Conservation (phyloP, 2,329 filamentous ascomycete species). For the Botryotinia globosa region DNA sequence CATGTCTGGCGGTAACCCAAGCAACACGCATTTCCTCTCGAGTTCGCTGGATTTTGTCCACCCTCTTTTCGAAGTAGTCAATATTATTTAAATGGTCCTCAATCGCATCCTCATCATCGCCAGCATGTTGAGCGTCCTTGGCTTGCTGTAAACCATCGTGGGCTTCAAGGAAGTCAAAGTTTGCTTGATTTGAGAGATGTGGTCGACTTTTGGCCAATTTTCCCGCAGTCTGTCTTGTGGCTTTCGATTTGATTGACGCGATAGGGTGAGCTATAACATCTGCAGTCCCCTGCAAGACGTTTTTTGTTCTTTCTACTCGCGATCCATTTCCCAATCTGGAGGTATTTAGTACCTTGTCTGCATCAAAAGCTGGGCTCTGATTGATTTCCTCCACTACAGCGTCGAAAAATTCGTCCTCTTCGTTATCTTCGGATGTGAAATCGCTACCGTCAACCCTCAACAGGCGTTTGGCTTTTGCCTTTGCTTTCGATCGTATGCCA, state of each 20-base stretch:
- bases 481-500: constrained; percentile 1
- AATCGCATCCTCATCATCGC: constrained; percentile 25
- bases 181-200: constrained; percentile 39
- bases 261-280: constrained; percentile 28
- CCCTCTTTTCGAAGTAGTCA: constrained; percentile 26
- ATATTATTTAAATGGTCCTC: constrained; percentile 21
- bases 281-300: constrained; percentile 20
- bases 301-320: constrained; percentile 21
- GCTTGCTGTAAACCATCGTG: constrained; percentile 30
- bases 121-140: not conserved
- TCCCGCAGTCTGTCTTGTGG: constrained; percentile 27
- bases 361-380: constrained; percentile 29
- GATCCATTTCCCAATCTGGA: constrained; percentile 16
- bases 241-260: constrained; percentile 25
- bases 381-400: constrained; percentile 21
- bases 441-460: not conserved
- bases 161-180: constrained; percentile 41
- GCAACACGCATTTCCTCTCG: constrained; percentile 39
- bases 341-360: constrained; percentile 24
- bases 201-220: constrained; percentile 29
- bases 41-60: constrained; percentile 31
- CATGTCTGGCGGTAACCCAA: constrained; percentile 41
- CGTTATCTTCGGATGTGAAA: not conserved
- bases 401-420: not conserved
- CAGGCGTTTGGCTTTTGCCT: constrained; percentile 1